Conservation (phyloP, 805 yeast genomes). For the Wickerhamiella sorbophila region DNA sequence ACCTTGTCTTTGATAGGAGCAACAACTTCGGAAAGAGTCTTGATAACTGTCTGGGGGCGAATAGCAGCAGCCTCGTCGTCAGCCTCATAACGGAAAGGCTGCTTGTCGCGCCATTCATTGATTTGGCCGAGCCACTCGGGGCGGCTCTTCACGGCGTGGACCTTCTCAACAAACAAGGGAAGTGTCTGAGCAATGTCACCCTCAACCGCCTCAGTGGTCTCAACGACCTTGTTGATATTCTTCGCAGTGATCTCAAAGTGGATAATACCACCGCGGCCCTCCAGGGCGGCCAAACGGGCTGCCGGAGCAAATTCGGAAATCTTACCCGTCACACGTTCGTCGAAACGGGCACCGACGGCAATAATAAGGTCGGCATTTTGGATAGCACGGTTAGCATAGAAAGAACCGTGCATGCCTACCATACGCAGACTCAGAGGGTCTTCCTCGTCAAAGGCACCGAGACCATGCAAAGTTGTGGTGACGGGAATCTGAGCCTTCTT, state of each 20-base stretch:
- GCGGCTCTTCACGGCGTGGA: constrained; percentile 45
- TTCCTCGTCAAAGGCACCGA: constrained; percentile 88
- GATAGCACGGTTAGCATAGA: constrained; percentile 86
- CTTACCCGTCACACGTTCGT: constrained; percentile 92
- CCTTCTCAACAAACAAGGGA: constrained; percentile 54
- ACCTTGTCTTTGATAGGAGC: constrained; percentile 52
- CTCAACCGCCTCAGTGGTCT: constrained; percentile 88
- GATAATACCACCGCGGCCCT: constrained; percentile 85
- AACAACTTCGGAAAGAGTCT: constrained; percentile 63
- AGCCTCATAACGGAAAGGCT: constrained; percentile 67
- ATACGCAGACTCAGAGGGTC: constrained; percentile 85
- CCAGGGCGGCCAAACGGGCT: constrained; percentile 78
- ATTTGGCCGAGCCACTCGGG: constrained; percentile 67
- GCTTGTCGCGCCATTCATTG: constrained; percentile 68
- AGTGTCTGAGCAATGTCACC: constrained; percentile 85
- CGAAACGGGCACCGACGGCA: constrained; percentile 95
- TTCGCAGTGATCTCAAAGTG: constrained; percentile 95
- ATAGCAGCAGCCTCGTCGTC: constrained; percentile 49
- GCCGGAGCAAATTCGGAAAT: constrained; percentile 83
- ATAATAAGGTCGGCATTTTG: constrained; percentile 87
- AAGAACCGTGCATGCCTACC: constrained; percentile 98
- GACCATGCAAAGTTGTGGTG: constrained; percentile 85
- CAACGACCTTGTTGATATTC: constrained; percentile 91
- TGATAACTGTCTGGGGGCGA: constrained; percentile 85
- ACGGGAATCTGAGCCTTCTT: constrained; percentile 91